Conservation (phyloP, 495 filamentous ascomycete species). For the Podospora appendiculata region DNA sequence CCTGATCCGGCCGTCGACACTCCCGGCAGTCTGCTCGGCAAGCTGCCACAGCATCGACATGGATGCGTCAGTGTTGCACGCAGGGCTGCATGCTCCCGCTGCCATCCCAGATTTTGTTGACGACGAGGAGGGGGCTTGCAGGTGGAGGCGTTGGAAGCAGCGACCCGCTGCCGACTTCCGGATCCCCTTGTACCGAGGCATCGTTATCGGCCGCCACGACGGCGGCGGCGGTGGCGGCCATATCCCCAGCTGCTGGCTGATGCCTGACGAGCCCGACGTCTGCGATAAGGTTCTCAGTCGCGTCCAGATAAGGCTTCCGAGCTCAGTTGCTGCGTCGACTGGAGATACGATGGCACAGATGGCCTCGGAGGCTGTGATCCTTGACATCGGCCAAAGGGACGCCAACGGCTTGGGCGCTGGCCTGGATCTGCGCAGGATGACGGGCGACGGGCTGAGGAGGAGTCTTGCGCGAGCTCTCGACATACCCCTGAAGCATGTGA, state of each 20-base stretch:
- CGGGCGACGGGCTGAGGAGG: conserved; percentile 1
- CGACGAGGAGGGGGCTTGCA: neutral
- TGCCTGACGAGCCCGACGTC: conserved; percentile 4
- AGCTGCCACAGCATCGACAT: neutral
- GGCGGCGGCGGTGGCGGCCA: neutral
- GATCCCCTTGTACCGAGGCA: conserved; percentile 3
- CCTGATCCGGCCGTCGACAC: conserved; percentile 1
- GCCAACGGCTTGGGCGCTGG: neutral
- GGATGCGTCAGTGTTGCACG: conserved; percentile 1
- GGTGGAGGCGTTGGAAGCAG: conserved; percentile 4
- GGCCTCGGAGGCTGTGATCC: too few species aligned
- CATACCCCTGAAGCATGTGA: conserved; percentile 7
- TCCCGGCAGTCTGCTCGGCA: neutral
- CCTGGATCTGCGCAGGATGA: conserved; percentile 3
- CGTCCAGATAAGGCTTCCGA: conserved; percentile 10
- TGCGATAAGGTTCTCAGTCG: conserved; percentile 4
- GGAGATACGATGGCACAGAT: too few species aligned
- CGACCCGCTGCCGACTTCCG: conserved; percentile 8
- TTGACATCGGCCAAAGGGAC: too few species aligned
- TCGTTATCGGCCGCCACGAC: neutral
- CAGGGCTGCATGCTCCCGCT: conserved; percentile 9
- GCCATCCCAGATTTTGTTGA: conserved; percentile 8
- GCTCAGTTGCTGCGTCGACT: neutral
- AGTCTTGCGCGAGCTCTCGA: conserved; percentile 1
- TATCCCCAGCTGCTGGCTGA: conserved; percentile 1